Base-by-base conservation (phyloP, 2,329 filamentous ascomycete genomes). In the Ascomycota sp. region DNA sequence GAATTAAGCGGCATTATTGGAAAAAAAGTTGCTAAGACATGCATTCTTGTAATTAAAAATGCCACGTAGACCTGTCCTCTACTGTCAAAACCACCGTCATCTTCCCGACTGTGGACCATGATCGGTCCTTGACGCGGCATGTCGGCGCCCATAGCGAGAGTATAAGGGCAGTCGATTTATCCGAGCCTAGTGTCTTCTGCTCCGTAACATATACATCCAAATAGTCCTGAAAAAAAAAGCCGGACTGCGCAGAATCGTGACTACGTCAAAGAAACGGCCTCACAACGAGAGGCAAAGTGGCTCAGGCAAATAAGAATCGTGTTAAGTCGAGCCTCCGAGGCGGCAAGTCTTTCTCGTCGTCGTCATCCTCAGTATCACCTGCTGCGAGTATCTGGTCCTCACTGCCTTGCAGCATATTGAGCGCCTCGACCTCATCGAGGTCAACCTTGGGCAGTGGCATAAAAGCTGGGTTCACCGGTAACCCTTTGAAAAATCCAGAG, bases 371-470 rank as follows among this genome's bases (percentile, higher is more conserved):
- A 19, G 59, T 59, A 10, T 63, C 11, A 5, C 10, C 13, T 19
- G 29, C 23, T 12, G 22, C 46, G 35, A 71, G 15, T 17, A 17
- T 58, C 32, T 65, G 55, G 33, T 72, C 67, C 41, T 72, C 67
- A 39, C 66, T 71, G 10, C 67, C 66, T 29, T 43, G 44, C 11
- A 51, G 34, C 30, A 40, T 43, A 38, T 67, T 63, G 25, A 69
- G 43, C 2, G 61, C 59, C 38, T 61, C 61, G 4, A 69, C 53
- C 38, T 70, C 65, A 7, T 50, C 51, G 19, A 66, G 35, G 36
- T 69, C 61, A 3, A 65, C 63, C 33, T 56, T 62, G 1, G 66
- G 65, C 7, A 70, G 47, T 0, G 65, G 63, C 5, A 70, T 54
- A 38, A 65, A 64, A 0, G 63, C 53, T 3, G 66, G 61, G 36